Base-by-base conservation (phyloP, 78 protist genomes). In the Trichosphaerium sp. region DNA sequence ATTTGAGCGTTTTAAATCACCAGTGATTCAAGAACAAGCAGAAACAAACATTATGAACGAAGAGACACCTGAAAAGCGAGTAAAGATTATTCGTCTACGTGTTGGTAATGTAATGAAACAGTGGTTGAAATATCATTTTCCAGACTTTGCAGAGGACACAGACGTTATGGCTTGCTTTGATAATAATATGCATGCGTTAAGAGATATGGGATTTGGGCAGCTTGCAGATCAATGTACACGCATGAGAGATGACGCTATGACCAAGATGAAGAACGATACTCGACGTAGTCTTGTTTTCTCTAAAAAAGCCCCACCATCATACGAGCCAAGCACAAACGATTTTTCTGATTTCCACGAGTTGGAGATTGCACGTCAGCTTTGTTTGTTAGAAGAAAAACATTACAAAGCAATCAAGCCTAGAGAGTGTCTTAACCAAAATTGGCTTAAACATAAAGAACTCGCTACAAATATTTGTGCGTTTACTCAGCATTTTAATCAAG, bases 61-160 rank as follows among this genome's bases (percentile, higher is more conserved):
- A 69, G 35, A 38, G 25, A 51, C 71, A 42, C 29, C 7, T 44
- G 23, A n/a, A 63, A 69, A 69, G 61, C 69, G 55, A 37, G 54
- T 64, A 35, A 52, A 32, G 25, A 61, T 64, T 37, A 71, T 49
- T 15, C 54, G 77, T 39, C 51, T 78, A 14, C 40, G 69, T 23
- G 56, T 69, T n/a, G 62, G 71, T 29, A 78, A 78, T 60, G 62
- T 78, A 4, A 49, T 58, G 10, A 78, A 78, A 38, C 51, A 39
- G 38, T 78, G 84, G 84, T n/a, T 78, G 21, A 77, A 69, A 26
- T 58, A 61, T 37, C 62, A 59, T 42, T 69, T 59, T 49, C 70
- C 69, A 47, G 84, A 78, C 43, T 78, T 78, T 21, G 12, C 38
- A 28, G 69, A 78, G 1, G 75, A 78, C 49, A 10, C 40, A 32